A percentile compares a stretch with the other conserved stretches of the same genome.
Conservation (phyloP, 495 filamentous ascomycete genomes). For the Talaromyces adpressus region DNA sequence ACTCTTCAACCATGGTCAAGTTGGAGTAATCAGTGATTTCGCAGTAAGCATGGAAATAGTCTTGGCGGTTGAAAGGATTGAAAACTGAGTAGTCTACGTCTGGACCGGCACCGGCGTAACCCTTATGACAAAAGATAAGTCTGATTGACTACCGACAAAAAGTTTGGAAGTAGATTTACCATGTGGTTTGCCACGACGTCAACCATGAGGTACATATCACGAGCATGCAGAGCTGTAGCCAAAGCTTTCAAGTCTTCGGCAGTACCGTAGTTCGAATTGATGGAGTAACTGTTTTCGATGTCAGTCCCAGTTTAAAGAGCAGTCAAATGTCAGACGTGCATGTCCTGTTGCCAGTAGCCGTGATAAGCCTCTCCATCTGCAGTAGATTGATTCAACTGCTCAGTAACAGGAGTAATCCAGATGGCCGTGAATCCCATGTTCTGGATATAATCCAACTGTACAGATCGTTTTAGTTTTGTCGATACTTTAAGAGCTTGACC, state of each 20-base stretch:
- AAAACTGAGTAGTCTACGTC: slow-evolving; percentile 55
- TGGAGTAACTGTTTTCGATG: slow-evolving; percentile 28
- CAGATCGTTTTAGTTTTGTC: background rate
- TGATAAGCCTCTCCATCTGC: slow-evolving; percentile 56
- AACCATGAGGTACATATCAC: slow-evolving; percentile 69
- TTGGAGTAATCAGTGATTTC: slow-evolving; percentile 56
- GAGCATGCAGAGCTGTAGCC: slow-evolving; percentile 49
- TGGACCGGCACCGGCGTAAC: slow-evolving; percentile 45
- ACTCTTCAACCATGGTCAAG: slow-evolving; percentile 39
- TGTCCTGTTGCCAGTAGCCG: slow-evolving; percentile 70
- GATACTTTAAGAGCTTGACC: background rate
- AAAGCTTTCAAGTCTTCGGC: slow-evolving; percentile 57
- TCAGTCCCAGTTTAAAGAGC: background rate
- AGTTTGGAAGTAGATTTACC: slow-evolving; percentile 22
- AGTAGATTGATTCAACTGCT: slow-evolving; percentile 46
- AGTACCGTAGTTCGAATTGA: slow-evolving; percentile 63
- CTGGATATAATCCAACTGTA: slow-evolving; percentile 50
- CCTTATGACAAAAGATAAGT: slow-evolving; percentile 22
- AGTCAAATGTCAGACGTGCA: slow-evolving; percentile 23
- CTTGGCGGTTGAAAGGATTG: slow-evolving; percentile 54
- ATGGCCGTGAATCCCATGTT: slow-evolving; percentile 76
- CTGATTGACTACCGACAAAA: background rate
- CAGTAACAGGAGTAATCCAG: slow-evolving; percentile 74
- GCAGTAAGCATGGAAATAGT: slow-evolving; percentile 65
- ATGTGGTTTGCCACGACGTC: slow-evolving; percentile 78